A percentile compares a stretch with the other conserved stretches of the same genome.
Conservation (phyloP, 1,284 basidiomycete genomes). For the Neotropicomus parvogracilis region DNA sequence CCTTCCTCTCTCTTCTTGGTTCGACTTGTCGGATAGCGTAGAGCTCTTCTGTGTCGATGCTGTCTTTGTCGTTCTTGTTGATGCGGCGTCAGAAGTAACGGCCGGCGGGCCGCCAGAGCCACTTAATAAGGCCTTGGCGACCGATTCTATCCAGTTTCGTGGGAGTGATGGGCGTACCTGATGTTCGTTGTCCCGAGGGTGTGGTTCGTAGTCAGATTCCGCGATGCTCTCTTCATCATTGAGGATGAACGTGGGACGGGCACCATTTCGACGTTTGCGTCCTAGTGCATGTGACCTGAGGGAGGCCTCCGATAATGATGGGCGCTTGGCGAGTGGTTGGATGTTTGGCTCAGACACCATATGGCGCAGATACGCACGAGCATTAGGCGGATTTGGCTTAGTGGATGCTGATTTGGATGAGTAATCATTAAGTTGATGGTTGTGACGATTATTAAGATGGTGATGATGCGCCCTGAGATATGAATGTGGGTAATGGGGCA, state of each 20-base stretch:
- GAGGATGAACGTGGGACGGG: conserved; percentile 21
- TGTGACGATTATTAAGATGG: conserved; percentile 16
- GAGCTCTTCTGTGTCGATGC: conserved; percentile 28
- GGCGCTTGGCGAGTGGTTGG: conserved; percentile 37
- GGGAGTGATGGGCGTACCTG: conserved; percentile 45
- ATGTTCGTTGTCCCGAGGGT: conserved; percentile 11
- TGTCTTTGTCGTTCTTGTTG: conserved; percentile 18
- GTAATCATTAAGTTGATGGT: conserved; percentile 21
- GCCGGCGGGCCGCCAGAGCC: conserved; percentile 36
- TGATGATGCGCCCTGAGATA: conserved; percentile 30
- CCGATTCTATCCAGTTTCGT: conserved; percentile 58
- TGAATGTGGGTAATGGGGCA: conserved; percentile 28
- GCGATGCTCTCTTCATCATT: conserved; percentile 29
- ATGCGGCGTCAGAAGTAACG: conserved; percentile 26
- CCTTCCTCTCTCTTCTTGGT: conserved; percentile 23
- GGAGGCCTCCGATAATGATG: conserved; percentile 25
- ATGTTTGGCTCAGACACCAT: conserved; percentile 64
- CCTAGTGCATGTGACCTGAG: conserved; percentile 20
- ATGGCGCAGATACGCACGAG: conserved; percentile 62
- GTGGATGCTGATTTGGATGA: conserved; percentile 23
- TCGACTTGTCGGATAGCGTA: conserved; percentile 41
- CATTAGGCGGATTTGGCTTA: conserved; percentile 33
- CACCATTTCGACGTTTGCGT: conserved; percentile 9
- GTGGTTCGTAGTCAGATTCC: conserved; percentile 20
- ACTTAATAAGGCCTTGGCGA: conserved; percentile 55